Base-by-base conservation (phyloP, 116 monocot species). In the Phalaenopsis hybrid region DNA sequence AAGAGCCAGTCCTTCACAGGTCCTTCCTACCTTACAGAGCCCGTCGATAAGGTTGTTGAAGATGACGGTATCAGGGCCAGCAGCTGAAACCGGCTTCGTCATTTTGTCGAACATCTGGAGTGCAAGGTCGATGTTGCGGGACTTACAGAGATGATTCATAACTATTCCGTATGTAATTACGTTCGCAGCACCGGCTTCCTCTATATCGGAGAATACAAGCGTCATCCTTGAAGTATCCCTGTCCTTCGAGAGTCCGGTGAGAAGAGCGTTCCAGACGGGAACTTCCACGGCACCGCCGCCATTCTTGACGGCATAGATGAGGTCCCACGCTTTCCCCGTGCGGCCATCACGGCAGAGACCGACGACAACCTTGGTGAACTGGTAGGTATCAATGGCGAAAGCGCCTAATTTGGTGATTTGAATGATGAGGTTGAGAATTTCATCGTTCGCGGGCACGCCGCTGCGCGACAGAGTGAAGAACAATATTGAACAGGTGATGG, bases 1-100 rank as follows among this genome's bases (percentile, higher is more conserved):
- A 58, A 92, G 44, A 4, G 15, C 17, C 0, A 93, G 13, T 0
- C 76, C 90, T 1, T 93, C 91, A 18, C 85, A 50, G 15, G 89
- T 37, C 48, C 91, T 86, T 28, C 88, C 91, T 1, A 55, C 85
- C 81, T 94, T 97, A 77, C 94, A 94, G 33, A 97, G 73, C 68
- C 97, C 94, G 43, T 91, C 84, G 8, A 98, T 83, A 18, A 98
- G 25, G 10, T 80, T 90, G 74, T 92, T 97, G 45, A 85, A 97
- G 8, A 63, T 83, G 23, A 88, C 80, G 1, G 70, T 77, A 41
- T 90, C 87, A 0, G 88, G 86, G 44, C 13, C 44, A 3, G 85
- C 80, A 1, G 78, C 83, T 0, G 83, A 85, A 15, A 61, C 78
- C 10, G 67, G 78, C 21, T 23, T 10, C 0, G 78, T 23, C 95